Evolutionary conservation across 306 rosid species (phyloP).

Genomic region (Inga oerstediana): DNA sequence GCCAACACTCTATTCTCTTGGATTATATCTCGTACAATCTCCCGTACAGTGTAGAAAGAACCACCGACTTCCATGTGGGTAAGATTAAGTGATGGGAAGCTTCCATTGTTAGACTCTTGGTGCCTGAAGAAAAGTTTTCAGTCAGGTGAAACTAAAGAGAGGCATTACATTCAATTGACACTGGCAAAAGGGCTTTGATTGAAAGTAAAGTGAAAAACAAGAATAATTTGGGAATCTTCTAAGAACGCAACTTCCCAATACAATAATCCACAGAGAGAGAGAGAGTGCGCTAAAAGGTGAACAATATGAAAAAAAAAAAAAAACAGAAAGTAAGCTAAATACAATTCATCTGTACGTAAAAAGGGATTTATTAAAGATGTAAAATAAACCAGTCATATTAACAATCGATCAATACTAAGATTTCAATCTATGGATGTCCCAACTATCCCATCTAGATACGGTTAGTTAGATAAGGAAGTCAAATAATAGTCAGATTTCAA

Average conservation of each 20-base stretch:
- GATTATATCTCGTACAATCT: slow-evolving; percentile 92
- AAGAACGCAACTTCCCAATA: slow-evolving; percentile 13
- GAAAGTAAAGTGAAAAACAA: not conserved
- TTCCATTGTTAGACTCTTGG: slow-evolving; percentile 78
- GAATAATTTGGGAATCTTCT: not conserved
- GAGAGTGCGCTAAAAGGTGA: slow-evolving; percentile 6
- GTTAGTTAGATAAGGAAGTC: not conserved
- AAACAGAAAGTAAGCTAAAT: not conserved
- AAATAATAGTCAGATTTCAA: not conserved
- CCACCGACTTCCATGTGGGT: slow-evolving; percentile 99
- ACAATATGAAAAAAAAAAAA: too few species aligned
- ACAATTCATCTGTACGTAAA: not conserved
- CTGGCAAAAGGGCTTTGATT: slow-evolving; percentile 4
- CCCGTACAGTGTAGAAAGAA: slow-evolving; percentile 96
- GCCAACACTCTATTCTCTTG: slow-evolving; percentile 95
- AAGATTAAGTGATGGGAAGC: slow-evolving; percentile 85
- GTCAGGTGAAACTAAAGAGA: slow-evolving; percentile 25
- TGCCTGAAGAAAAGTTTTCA: slow-evolving; percentile 57
- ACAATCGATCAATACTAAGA: not conserved
- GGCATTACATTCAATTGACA: slow-evolving; percentile 30
- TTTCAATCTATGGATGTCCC: slow-evolving; percentile 1
- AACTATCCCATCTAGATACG: not conserved
- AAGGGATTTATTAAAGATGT: too few species aligned
- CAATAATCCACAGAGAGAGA: not conserved
- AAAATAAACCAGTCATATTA: not conserved